Evolutionary conservation across 164 flowering plant species (phyloP).

Genomic region (Malania oleifera): DNA sequence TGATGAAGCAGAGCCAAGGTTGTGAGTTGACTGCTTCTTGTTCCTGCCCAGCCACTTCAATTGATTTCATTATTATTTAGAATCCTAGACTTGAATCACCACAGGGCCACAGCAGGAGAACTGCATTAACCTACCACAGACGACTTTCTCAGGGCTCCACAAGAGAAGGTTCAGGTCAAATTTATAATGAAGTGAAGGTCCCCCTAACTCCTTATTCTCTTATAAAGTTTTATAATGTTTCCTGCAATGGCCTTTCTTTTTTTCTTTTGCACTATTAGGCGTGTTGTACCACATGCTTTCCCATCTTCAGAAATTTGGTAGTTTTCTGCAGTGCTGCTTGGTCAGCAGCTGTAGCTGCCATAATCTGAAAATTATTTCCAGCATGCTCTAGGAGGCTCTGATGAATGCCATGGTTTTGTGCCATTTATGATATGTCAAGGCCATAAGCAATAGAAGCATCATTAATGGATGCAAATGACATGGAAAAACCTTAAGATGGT

Average conservation of each 20-base stretch:
- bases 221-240: too few relatives aligned
- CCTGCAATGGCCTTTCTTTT: constrained; percentile 39
- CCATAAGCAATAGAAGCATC: constrained; percentile 51
- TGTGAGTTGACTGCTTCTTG: constrained; percentile 37
- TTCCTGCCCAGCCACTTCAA: too few relatives aligned
- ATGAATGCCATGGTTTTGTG: constrained; percentile 58
- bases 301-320: constrained; percentile 41
- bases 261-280: constrained; percentile 37
- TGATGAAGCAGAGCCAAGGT: constrained; percentile 34
- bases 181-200: too few relatives aligned
- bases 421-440: constrained; percentile 61
- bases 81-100: too few relatives aligned
- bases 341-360: constrained; percentile 51
- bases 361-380: constrained; percentile 50
- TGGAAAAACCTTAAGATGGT: constrained; percentile 64
- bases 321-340: constrained; percentile 62
- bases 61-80: too few relatives aligned
- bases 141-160: too few relatives aligned
- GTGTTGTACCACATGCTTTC: constrained; percentile 34
- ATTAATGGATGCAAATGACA: constrained; percentile 68
- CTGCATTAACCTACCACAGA: too few relatives aligned
- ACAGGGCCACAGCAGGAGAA: too few relatives aligned
- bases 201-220: too few relatives aligned
- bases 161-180: too few relatives aligned
- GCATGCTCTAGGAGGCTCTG: constrained; percentile 70